Base-by-base conservation (phyloP, 2,329 filamentous ascomycete genomes). In the Passalora sequoiae region DNA sequence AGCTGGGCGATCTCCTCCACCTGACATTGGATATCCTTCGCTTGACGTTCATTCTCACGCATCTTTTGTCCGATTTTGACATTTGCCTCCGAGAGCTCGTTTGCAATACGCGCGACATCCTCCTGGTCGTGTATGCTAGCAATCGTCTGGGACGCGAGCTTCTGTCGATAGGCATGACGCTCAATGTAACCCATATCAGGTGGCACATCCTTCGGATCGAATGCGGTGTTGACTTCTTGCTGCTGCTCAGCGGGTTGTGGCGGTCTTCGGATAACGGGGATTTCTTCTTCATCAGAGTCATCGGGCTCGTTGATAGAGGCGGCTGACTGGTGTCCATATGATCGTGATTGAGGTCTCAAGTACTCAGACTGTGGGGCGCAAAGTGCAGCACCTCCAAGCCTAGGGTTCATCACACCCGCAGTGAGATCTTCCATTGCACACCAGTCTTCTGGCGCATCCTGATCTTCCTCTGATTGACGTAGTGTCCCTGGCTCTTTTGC, bases 141-240 rank as follows among this genome's bases (percentile, higher is more conserved):
- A 5, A 54, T 24, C 15, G 38, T 38, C 4, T 46, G 38, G 6
- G 38, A 36, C 3, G 46, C 33, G 16, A 51, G 43, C 17, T 37
- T 44, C 16, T 54, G 44, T 35, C 50, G 44, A 29, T 47, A 31
- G 19, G 33, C 44, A 9, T 38, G 42, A n/a, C 51, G 51, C 25
- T 54, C 49, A 37, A 51, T 50, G 42, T 47, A 51, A n/a, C 46
- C 42, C 46, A 54, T 44, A 2, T 51, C 40, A 7, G 46, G 41
- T 9, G 51, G 51, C 5, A 54, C 42, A n/a, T 50, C 47, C 25
- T 38, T 27, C 12, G 27, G 41, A 4, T 30, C 17, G 32, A 15
- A 22, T 16, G 17, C 15, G n/a, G 10, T 8, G 21, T 25, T 13
- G 16, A 17, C 6, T 25, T 22, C 22, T 20, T 46, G 16, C 13